A percentile compares a stretch with the other conserved stretches of the same genome.
phyloP scores from a whole-genome alignment of 208 protist genomes.

The Acanthamoeba royreba region DNA sequence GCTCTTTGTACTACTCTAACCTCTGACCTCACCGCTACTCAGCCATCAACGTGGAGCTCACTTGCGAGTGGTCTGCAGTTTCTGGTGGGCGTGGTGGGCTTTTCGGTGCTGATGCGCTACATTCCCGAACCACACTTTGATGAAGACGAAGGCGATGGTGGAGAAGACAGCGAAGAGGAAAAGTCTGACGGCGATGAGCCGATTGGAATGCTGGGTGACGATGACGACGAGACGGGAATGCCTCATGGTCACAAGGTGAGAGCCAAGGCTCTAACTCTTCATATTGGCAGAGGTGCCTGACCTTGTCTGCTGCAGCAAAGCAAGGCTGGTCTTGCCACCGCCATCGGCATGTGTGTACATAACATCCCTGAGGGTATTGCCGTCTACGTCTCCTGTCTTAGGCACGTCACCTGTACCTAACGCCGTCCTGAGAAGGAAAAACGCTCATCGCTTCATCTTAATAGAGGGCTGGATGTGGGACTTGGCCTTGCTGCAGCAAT shows the following conservation, averaged over 20 bases:
- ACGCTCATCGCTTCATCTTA: too few relatives aligned
- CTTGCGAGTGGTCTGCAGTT: too few relatives aligned
- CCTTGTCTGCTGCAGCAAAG: neutral
- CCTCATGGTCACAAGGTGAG: too few relatives aligned
- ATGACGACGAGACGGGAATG: too few relatives aligned
- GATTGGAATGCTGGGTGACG: too few relatives aligned
- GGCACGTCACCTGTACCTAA: neutral
- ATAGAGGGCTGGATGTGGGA: slow-evolving; percentile 47
- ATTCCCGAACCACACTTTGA: slow-evolving; percentile 36
- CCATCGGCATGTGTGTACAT: slow-evolving; percentile 57
- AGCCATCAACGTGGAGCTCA: too few relatives aligned
- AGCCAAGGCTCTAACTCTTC: too few relatives aligned
- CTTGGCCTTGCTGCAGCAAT: slow-evolving; percentile 56
- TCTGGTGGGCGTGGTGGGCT: slow-evolving; percentile 46
- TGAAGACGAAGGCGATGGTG: neutral
- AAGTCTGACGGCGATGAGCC: too few relatives aligned
- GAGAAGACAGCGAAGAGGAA: neutral
- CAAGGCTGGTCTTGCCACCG: neutral
- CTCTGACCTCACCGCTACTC: neutral
- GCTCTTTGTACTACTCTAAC: neutral
- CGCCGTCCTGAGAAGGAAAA: too few relatives aligned
- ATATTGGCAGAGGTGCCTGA: neutral
- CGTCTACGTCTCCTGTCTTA: slow-evolving; percentile 52
- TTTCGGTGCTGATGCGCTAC: slow-evolving; percentile 42
- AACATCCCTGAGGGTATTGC: slow-evolving; percentile 66